phyloP scores from a whole-genome alignment of 2,329 filamentous ascomycete species.

The Escovopsis sp. region DNA sequence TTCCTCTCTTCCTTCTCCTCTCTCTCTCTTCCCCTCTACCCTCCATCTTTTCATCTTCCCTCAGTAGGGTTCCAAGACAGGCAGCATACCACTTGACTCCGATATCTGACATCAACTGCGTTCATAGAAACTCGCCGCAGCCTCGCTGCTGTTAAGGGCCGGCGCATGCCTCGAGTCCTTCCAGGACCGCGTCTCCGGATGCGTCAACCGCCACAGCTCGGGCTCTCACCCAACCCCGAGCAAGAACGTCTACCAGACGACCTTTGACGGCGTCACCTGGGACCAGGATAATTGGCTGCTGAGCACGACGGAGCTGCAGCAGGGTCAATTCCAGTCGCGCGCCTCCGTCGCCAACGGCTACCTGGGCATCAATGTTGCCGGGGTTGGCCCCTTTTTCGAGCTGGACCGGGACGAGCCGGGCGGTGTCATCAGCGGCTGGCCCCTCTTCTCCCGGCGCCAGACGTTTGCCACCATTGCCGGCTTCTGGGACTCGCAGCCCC shows the following conservation, averaged over 20 bases:
- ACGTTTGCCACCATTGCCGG: conserved; percentile 54
- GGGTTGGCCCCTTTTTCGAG: conserved; percentile 15
- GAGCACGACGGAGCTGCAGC: conserved; percentile 11
- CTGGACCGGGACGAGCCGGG: conserved; percentile 9
- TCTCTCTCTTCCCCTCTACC: no score
- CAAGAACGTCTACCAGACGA: conserved; percentile 10
- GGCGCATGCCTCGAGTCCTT: no score
- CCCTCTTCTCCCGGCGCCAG: conserved; percentile 47
- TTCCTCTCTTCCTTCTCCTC: no score
- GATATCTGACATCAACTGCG: no score
- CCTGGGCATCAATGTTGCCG: conserved; percentile 15
- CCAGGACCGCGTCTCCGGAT: conserved; percentile 1
- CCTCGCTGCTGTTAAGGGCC: no score
- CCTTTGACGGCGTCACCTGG: conserved; percentile 14
- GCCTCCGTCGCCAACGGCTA: conserved; percentile 17
- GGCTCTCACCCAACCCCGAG: not conserved
- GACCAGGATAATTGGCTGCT: conserved; percentile 14
- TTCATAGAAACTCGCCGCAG: no score
- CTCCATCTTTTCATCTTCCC: no score
- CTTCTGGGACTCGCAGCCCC: conserved; percentile 48
- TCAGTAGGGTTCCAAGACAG: no score
- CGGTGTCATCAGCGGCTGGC: conserved; percentile 47
- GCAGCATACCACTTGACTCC: no score
- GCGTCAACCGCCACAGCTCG: conserved; percentile 1
- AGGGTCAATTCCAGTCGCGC: conserved; percentile 14